Conservation (phyloP, 1,139 yeast genomes). For the Spencermartinsiella ligniputridi region DNA sequence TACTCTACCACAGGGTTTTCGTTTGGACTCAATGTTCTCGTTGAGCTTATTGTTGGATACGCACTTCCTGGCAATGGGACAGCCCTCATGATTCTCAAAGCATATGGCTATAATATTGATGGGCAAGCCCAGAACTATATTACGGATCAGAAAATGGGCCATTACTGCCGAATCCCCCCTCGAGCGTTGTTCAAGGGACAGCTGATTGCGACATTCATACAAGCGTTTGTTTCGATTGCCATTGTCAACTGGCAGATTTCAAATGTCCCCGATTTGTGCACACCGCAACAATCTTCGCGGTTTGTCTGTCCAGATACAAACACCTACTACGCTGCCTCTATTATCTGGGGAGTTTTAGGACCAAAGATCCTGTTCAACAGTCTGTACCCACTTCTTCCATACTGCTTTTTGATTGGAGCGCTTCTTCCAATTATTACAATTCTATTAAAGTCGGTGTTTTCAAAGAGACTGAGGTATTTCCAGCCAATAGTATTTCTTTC, state of each 20-base stretch:
- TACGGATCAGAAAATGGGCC: slow-evolving; percentile 54
- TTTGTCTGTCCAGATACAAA: slow-evolving; percentile 38
- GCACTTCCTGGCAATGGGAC: slow-evolving; percentile 59
- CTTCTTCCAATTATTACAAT: background rate
- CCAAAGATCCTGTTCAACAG: slow-evolving; percentile 52
- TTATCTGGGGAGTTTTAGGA: slow-evolving; percentile 64
- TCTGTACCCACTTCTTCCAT: slow-evolving; percentile 45
- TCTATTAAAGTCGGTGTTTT: background rate
- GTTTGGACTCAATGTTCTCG: slow-evolving; percentile 51
- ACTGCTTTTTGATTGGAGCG: slow-evolving; percentile 32
- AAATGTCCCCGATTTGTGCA: slow-evolving; percentile 33
- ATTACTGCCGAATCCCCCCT: slow-evolving; percentile 56
- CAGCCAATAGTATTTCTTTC: slow-evolving; percentile 10
- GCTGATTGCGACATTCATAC: slow-evolving; percentile 38
- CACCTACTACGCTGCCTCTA: slow-evolving; percentile 51
- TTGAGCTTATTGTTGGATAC: slow-evolving; percentile 56
- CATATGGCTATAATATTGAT: slow-evolving; percentile 55
- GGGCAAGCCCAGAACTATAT: slow-evolving; percentile 57
- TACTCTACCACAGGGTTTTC: slow-evolving; percentile 49
- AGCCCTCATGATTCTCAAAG: slow-evolving; percentile 54
- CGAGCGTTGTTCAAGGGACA: slow-evolving; percentile 56
- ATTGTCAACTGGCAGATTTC: slow-evolving; percentile 49
- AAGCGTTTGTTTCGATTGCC: slow-evolving; percentile 44
- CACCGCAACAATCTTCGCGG: slow-evolving; percentile 22
- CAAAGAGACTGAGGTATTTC: background rate